A percentile compares a stretch with the other conserved stretches of the same genome.
Evolutionary conservation across 768 basidiomycete genomes (phyloP).

Genomic region (Tulasnella sp.): DNA sequence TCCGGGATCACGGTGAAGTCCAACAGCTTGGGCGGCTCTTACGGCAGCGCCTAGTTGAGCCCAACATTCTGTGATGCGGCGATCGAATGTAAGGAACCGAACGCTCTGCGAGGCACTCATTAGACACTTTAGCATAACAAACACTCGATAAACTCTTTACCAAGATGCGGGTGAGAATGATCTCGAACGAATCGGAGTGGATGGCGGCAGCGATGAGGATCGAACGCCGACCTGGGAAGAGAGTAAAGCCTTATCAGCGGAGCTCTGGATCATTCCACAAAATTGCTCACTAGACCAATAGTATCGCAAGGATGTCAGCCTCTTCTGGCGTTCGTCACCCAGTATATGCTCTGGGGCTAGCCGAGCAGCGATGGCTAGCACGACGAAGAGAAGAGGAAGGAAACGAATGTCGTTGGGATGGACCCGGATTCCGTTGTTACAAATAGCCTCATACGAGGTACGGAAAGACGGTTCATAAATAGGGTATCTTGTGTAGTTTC

Average conservation of each 20-base stretch:
- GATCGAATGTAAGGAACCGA: constrained; percentile 65
- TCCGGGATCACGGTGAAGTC: constrained; percentile 83
- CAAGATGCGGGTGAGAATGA: constrained; percentile 87
- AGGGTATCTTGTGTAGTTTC: constrained; percentile 93
- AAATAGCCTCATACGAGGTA: constrained; percentile 61
- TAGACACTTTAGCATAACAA: background rate
- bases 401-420: constrained; percentile 77
- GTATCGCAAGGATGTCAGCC: constrained; percentile 80
- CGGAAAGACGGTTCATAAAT: constrained; percentile 83
- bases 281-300: constrained; percentile 86
- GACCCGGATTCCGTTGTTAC: constrained; percentile 55
- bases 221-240: constrained; percentile 66
- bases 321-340: constrained; percentile 69
- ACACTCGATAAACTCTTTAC: constrained; percentile 37
- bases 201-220: constrained; percentile 89
- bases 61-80: constrained; percentile 93
- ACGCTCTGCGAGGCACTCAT: constrained; percentile 51
- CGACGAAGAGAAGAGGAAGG: constrained; percentile 88
- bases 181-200: constrained; percentile 86
- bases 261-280: constrained; percentile 29
- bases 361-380: constrained; percentile 80
- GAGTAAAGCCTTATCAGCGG: constrained; percentile 18
- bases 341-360: constrained; percentile 81
- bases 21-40: constrained; percentile 88
- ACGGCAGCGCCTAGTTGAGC: constrained; percentile 91